Percentiles rank a stretch among this genome's conserved stretches.
Conservation (phyloP, 1,139 yeast species). For the Yamadazyma spencermartinsiae region DNA sequence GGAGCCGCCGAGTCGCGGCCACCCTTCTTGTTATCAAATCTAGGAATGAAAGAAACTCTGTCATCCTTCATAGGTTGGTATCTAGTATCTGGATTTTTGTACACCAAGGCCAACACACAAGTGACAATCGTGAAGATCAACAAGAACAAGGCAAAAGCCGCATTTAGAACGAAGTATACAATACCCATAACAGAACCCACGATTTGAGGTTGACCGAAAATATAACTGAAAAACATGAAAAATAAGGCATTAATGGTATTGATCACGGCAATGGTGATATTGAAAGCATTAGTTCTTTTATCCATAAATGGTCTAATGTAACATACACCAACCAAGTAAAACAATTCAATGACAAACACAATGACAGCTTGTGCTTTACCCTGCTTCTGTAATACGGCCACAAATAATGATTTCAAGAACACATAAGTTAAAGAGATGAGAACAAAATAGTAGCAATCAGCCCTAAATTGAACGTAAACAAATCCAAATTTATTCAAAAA, state of each 20-base stretch:
- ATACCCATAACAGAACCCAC: conserved; percentile 92
- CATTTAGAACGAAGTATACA: conserved; percentile 87
- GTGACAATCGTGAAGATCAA: conserved; percentile 84
- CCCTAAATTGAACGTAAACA: conserved; percentile 86
- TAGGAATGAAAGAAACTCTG: conserved; percentile 81
- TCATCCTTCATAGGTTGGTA: conserved; percentile 98
- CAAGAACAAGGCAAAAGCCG: conserved; percentile 80
- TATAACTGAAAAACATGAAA: conserved; percentile 83
- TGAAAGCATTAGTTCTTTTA: conserved; percentile 88
- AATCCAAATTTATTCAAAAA: conserved; percentile 90
- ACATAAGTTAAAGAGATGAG: conserved; percentile 63
- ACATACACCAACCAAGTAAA: conserved; percentile 63
- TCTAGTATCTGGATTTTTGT: conserved; percentile 92
- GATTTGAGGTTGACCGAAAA: conserved; percentile 80
- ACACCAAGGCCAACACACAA: conserved; percentile 77
- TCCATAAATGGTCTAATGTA: conserved; percentile 89
- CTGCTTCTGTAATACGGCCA: conserved; percentile 77
- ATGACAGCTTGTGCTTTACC: conserved; percentile 84
- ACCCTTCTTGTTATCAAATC: conserved; percentile 48
- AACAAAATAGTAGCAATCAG: conserved; percentile 84
- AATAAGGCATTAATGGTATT: conserved; percentile 80
- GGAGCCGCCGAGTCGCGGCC: conserved; percentile 16
- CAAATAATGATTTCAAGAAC: conserved; percentile 74
- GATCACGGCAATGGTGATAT: conserved; percentile 79
- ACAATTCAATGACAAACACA: conserved; percentile 71